Evolutionary conservation across 2,329 filamentous ascomycete genomes (phyloP).

Genomic region (Aspergillus neoniger): DNA sequence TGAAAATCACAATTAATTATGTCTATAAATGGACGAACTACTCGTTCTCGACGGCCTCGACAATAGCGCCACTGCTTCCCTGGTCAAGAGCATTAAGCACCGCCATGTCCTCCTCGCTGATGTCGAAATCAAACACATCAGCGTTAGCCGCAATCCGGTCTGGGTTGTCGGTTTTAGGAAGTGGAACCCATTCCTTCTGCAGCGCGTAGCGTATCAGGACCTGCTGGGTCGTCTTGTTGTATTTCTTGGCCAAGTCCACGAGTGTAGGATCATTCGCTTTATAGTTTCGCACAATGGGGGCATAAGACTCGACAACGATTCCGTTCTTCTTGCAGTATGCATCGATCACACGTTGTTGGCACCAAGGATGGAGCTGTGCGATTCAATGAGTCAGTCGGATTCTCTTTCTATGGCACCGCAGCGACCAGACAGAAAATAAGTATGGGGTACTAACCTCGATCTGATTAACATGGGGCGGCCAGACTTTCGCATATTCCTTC

Average conservation of each 20-base stretch:
- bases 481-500: slow-evolving; percentile 64
- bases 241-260: slow-evolving; percentile 66
- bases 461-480: slow-evolving; percentile 73
- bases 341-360: slow-evolving; percentile 63
- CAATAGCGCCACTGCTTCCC: slow-evolving; percentile 50
- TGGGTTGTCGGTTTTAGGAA: slow-evolving; percentile 73
- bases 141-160: slow-evolving; percentile 68
- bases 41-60: slow-evolving; percentile 50
- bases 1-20: slow-evolving; percentile 3
- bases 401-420: slow-evolving; percentile 13
- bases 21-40: slow-evolving; percentile 24
- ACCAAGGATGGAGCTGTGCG: slow-evolving; percentile 69
- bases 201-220: slow-evolving; percentile 78
- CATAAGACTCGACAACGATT: slow-evolving; percentile 58
- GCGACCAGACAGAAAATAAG: neutral
- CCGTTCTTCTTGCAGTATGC: slow-evolving; percentile 56
- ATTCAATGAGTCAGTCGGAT: slow-evolving; percentile 18
- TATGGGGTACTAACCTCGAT: slow-evolving; percentile 60
- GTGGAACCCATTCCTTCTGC: slow-evolving; percentile 73
- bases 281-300: slow-evolving; percentile 63
- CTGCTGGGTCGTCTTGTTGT: slow-evolving; percentile 74
- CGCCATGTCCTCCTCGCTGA: slow-evolving; percentile 60
- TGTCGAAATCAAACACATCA: slow-evolving; percentile 62
- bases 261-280: slow-evolving; percentile 70
- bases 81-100: slow-evolving; percentile 55